A percentile compares a stretch with the other conserved stretches of the same genome.
Conservation (phyloP, 2,329 filamentous ascomycete genomes). For the Ophiosphaerella herpotricha region DNA sequence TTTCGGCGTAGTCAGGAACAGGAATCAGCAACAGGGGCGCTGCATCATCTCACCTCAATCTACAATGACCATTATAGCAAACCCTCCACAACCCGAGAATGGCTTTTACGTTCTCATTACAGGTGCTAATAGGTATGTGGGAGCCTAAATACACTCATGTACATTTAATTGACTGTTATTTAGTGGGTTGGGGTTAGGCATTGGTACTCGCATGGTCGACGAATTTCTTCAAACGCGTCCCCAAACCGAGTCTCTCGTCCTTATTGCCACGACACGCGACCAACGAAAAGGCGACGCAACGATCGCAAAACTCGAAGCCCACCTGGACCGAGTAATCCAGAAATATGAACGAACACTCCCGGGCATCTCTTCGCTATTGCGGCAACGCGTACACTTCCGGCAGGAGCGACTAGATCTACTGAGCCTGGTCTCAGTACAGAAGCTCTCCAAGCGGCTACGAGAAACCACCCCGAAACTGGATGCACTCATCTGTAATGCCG, state of each 20-base stretch:
- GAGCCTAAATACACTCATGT: fast-evolving
- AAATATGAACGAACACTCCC: conserved; percentile 43
- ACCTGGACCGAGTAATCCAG: conserved; percentile 59
- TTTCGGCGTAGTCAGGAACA: not conserved
- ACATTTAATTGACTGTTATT: conserved; percentile 31
- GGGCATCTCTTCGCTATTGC: conserved; percentile 48
- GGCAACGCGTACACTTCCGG: conserved; percentile 55
- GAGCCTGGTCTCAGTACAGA: conserved; percentile 59
- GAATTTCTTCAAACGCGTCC: conserved; percentile 78
- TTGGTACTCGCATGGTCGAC: conserved; percentile 83
- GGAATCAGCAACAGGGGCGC: not conserved
- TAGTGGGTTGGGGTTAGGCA: conserved; percentile 86
- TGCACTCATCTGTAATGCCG: conserved; percentile 81
- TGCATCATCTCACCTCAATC: conserved; percentile 3
- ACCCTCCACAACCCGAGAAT: conserved; percentile 35
- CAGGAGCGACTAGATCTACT: conserved; percentile 64
- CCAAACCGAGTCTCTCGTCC: conserved; percentile 69
- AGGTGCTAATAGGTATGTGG: conserved; percentile 77
- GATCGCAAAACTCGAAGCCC: conserved; percentile 63
- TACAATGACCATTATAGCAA: conserved; percentile 24
- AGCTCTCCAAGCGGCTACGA: conserved; percentile 57
- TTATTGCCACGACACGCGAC: conserved; percentile 84
- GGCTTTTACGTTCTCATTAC: conserved; percentile 71
- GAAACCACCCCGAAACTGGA: conserved; percentile 73
- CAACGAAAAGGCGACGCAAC: conserved; percentile 75